Percentiles rank a stretch among this genome's conserved stretches.
Evolutionary conservation across 306 rosid genomes (phyloP).

Genomic region (Acacia acuminata): DNA sequence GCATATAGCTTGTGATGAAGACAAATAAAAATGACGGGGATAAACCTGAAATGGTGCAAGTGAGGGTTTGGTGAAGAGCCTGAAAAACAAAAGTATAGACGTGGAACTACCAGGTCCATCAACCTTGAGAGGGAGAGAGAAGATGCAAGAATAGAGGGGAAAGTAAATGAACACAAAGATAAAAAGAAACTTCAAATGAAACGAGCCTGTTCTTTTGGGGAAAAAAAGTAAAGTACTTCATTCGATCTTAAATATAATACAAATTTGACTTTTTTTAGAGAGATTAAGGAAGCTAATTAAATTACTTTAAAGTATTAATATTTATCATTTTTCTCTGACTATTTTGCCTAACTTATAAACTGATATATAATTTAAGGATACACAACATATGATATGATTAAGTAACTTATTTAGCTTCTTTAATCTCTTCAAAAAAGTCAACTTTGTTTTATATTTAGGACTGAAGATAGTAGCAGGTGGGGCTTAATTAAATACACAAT

Average conservation of each 20-base stretch:
- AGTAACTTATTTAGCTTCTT: no score
- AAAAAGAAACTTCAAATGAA: neutral
- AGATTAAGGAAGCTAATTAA: no score
- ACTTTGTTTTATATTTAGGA: no score
- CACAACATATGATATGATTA: no score
- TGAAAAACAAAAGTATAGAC: neutral
- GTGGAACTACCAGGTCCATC: slow-evolving; percentile 20
- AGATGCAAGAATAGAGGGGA: neutral
- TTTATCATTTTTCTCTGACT: no score
- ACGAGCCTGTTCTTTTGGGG: neutral
- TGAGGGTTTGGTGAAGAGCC: neutral
- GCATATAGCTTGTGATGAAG: slow-evolving; percentile 19
- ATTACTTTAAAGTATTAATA: no score
- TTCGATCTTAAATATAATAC: no score
- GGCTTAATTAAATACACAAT: neutral
- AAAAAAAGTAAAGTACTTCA: neutral
- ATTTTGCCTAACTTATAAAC: no score
- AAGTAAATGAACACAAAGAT: no score
- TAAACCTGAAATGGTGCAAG: slow-evolving; percentile 21
- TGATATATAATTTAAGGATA: no score
- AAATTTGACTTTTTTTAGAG: no score
- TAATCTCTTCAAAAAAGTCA: no score
- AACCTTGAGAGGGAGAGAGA: neutral
- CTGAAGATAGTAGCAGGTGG: neutral
- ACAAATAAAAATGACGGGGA: neutral